Percentiles rank a stretch among this genome's conserved stretches.
phyloP scores from a whole-genome alignment of 768 basidiomycete species.

The Leccinum uliginosum region DNA sequence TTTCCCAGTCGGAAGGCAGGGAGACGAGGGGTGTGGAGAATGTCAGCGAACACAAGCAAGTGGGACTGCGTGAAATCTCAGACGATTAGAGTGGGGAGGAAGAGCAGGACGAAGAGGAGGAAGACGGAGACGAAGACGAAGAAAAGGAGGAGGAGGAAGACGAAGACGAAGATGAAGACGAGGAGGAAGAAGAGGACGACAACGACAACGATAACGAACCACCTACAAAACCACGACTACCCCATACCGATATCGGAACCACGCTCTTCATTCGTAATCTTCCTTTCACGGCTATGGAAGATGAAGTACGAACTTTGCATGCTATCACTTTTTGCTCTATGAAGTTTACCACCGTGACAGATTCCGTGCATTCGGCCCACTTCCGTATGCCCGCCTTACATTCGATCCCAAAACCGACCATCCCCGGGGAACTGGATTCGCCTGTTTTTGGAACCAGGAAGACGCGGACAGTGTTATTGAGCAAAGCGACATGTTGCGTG shows the following conservation, averaged over 20 bases:
- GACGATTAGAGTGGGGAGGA: conserved; percentile 30
- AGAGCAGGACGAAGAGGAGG: conserved; percentile 20
- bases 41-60: conserved; percentile 38
- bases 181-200: conserved; percentile 13
- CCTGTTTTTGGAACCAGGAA: conserved; percentile 92
- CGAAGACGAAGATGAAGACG: conserved; percentile 28
- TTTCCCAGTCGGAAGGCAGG: conserved; percentile 39
- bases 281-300: conserved; percentile 88
- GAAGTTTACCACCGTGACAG: conserved; percentile 25
- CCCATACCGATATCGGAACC: conserved; percentile 80
- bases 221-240: conserved; percentile 62
- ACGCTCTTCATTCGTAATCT: conserved; percentile 95
- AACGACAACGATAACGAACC: conserved; percentile 31
- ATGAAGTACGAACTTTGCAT: conserved; percentile 82
- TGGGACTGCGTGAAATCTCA: conserved; percentile 39
- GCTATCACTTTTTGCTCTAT: conserved; percentile 23
- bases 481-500: conserved; percentile 68
- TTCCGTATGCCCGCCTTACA: conserved; percentile 91
- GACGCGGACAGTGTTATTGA: conserved; percentile 83
- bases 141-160: conserved; percentile 19
- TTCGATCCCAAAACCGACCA: conserved; percentile 79
- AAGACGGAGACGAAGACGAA: no score
- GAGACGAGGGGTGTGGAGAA: conserved; percentile 24
- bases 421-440: conserved; percentile 93
- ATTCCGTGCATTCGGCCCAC: conserved; percentile 86